Base-by-base conservation (phyloP, 257 asterid genomes). In the Haberlea rhodopensis region DNA sequence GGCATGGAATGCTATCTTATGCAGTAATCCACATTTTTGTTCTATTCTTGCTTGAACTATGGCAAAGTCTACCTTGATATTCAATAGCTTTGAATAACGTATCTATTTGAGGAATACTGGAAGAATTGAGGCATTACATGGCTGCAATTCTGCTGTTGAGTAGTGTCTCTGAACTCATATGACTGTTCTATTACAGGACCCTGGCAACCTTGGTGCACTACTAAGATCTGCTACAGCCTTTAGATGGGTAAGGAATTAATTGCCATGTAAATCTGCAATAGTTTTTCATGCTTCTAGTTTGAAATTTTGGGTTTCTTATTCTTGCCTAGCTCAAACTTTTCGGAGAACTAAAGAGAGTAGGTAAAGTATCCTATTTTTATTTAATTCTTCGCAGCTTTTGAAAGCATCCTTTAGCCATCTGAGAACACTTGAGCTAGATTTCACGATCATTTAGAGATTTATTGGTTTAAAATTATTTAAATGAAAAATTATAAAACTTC, bases 131-230 rank as follows among this genome's bases (percentile, higher is more conserved):
- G 43, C 59, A 20, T 13, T 28, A 28, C 43, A 27, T 26, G 25
- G 18, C 49, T 60, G 46, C 16, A 27, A 57, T n/a, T 60, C 32
- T 52, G 20, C 55, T 59, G 37, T 45, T 8, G 23, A 10, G 18
- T 34, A 31, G 69, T 22, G 31, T 34, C 54, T 48, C 4, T 66
- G 58, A 60, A 48, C 27, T 68, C 29, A 53, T 66, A 21, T 40
- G 13, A 34, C 69, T 70, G 71, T 67, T 57, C n/a, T 59, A 66
- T 57, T 69, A 77, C 86, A 94, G 96, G 99, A 94, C 77, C 99
- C 97, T 2, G 99, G 97, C 66, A 90, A 94, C 70, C 91, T 94
- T 49, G 99, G 97, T 49, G 82, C 99, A 11, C 82, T 94, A 52
- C 83, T 94, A 60, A 78, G 99, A 75, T 82, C 97, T 24, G 97